Percentiles rank a stretch among this genome's conserved stretches.
Evolutionary conservation across 805 yeast genomes (phyloP).

Genomic region (Sungouiella thailandica): DNA sequence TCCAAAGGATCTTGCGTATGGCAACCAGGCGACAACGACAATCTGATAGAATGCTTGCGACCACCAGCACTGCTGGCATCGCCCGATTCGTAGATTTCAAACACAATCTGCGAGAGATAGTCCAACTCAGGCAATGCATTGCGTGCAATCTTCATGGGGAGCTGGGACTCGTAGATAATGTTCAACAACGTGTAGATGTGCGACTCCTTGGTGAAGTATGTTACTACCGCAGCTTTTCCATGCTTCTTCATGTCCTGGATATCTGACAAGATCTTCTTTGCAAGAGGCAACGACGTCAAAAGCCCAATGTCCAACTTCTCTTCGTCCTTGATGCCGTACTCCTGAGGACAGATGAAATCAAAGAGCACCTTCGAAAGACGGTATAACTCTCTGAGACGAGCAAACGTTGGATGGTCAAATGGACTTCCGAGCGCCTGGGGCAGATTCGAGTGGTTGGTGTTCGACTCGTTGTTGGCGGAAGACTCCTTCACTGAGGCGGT

Average conservation of each 20-base stretch:
- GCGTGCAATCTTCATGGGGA: slow-evolving; percentile 93
- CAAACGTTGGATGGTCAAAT: slow-evolving; percentile 77
- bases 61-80: slow-evolving; percentile 56
- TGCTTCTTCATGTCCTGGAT: slow-evolving; percentile 72
- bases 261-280: slow-evolving; percentile 79
- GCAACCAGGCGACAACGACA: slow-evolving; percentile 96
- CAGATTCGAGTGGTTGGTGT: slow-evolving; percentile 8
- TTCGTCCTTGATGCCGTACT: slow-evolving; percentile 92
- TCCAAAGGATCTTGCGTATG: slow-evolving; percentile 97
- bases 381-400: slow-evolving; percentile 81
- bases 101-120: slow-evolving; percentile 88
- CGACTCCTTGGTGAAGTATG: slow-evolving; percentile 94
- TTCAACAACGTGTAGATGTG: slow-evolving; percentile 93
- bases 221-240: slow-evolving; percentile 77
- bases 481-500: slow-evolving; percentile 15
- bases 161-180: slow-evolving; percentile 83
- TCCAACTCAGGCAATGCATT: slow-evolving; percentile 96
- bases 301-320: slow-evolving; percentile 96
- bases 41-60: slow-evolving; percentile 82
- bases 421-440: slow-evolving; percentile 26
- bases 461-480: slow-evolving; percentile 13
- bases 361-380: slow-evolving; percentile 87
- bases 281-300: slow-evolving; percentile 88
- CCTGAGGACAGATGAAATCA: slow-evolving; percentile 98
- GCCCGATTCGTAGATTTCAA: slow-evolving; percentile 83